phyloP scores from a whole-genome alignment of 2,329 filamentous ascomycete species.

The Ophiostoma triangulosporum region DNA sequence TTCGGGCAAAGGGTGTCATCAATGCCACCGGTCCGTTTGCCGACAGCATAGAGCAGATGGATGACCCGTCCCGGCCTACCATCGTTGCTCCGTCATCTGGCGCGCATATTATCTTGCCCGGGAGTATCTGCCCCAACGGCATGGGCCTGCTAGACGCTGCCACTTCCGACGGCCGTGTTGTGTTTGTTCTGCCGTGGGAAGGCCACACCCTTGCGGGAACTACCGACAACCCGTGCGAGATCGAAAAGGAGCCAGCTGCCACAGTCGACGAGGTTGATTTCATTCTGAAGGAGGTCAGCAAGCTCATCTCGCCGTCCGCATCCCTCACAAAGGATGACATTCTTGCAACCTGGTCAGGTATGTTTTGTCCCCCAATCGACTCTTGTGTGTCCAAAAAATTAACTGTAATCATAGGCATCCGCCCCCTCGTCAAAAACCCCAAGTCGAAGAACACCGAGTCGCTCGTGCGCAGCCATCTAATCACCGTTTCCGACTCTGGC shows the following conservation, averaged over 20 bases:
- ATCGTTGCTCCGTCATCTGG: constrained; percentile 72
- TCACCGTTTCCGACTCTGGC: constrained; percentile 60
- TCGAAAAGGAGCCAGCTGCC: constrained; percentile 22
- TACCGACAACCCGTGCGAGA: constrained; percentile 59
- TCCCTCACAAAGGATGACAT: constrained; percentile 8
- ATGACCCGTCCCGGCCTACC: constrained; percentile 52
- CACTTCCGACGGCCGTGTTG: constrained; percentile 73
- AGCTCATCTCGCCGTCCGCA: constrained; percentile 56
- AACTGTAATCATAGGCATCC: constrained; percentile 34
- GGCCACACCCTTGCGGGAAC: constrained; percentile 77
- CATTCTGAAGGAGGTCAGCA: constrained; percentile 64
- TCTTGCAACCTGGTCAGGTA: constrained; percentile 40
- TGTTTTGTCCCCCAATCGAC: neutral
- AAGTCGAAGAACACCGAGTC: constrained; percentile 72
- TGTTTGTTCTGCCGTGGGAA: constrained; percentile 81
- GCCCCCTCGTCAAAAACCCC: constrained; percentile 67
- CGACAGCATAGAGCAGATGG: constrained; percentile 68
- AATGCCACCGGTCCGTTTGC: constrained; percentile 77
- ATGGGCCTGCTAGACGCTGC: constrained; percentile 74
- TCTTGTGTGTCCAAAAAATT: neutral
- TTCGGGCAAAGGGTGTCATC: constrained; percentile 67
- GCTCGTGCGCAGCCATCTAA: constrained; percentile 68
- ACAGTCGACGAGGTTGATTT: constrained; percentile 7
- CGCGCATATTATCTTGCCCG: constrained; percentile 71
- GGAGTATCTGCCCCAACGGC: constrained; percentile 62